Base-by-base conservation (phyloP, 2,329 filamentous ascomycete species). In the Pyrenophora graminea region DNA sequence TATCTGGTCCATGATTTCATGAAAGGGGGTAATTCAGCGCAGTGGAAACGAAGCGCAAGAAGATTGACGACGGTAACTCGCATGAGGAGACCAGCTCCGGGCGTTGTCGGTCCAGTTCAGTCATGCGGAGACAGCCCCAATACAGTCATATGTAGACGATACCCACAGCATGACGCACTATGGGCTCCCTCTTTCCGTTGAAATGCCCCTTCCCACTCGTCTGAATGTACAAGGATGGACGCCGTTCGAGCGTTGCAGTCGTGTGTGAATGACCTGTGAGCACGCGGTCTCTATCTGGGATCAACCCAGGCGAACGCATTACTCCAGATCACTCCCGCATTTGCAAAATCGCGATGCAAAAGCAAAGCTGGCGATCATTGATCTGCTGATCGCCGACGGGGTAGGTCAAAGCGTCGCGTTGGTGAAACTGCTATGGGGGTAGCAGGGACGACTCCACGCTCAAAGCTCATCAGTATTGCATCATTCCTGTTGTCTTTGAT, bases 181-280 rank as follows among this genome's bases (percentile, higher is more conserved):
- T 27, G 15, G 19, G 34, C 18, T 25, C 5, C 23, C 40, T 13
- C 23, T 19, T 7, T 21, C 19, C 19, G 44, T 10, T 30, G 27
- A 33, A 33, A 33, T 21, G 4, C 27, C 8, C 21, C 12, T 19
- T 33, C 12, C 30, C 25, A 23, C 18, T 44, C 5, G 39, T 44
- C 19, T 33, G 39, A 25, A 31, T 21, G n/a, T 36, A 21, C 48
- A 52, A 48, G 48, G 48, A 52, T 55, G 31, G 18, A 33, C 52
- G 48, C 15, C 18, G 48, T 48, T 31, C 19, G 10, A 13, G n/a
- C 40, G 36, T 48, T 41, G 52, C 48, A 30, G 21, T 39, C 23
- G 13, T 45, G 34, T 39, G 47, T 48, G 17, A 39, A 17, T 10
- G 39, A 39, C 18, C 4, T 36, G 39, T 38, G 17, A 34, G 25